phyloP scores from a whole-genome alignment of 2,329 filamentous ascomycete genomes.

The Colletotrichum sp. region DNA sequence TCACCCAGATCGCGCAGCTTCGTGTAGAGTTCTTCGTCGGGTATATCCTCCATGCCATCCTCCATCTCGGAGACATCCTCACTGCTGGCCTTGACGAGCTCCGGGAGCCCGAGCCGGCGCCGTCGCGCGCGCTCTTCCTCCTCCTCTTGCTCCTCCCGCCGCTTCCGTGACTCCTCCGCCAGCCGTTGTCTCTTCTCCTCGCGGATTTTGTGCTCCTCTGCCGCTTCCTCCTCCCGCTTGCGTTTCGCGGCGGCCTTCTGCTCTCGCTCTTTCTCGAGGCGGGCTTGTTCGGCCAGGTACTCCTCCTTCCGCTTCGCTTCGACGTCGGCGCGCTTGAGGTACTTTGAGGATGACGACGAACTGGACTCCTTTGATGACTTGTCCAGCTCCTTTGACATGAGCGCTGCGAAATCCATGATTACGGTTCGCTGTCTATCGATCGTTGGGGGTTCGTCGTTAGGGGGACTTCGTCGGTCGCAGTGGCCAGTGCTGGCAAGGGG shows the following conservation, averaged over 20 bases:
- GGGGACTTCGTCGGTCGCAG: not conserved
- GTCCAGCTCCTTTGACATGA: slow-evolving; percentile 93
- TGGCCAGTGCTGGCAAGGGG: not conserved
- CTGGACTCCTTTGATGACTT: slow-evolving; percentile 69
- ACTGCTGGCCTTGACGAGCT: slow-evolving; percentile 56
- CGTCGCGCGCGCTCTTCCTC: slow-evolving; percentile 75
- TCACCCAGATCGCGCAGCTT: slow-evolving; percentile 76
- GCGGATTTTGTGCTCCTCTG: slow-evolving; percentile 68
- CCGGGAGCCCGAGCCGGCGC: slow-evolving; percentile 81
- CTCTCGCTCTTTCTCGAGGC: slow-evolving; percentile 72
- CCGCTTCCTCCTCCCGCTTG: slow-evolving; percentile 86
- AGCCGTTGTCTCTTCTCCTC: slow-evolving; percentile 84
- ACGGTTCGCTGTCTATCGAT: not conserved
- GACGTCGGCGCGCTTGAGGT: slow-evolving; percentile 81
- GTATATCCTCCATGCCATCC: slow-evolving; percentile 64
- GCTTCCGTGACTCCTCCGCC: slow-evolving; percentile 77
- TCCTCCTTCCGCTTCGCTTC: slow-evolving; percentile 82
- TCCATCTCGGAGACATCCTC: slow-evolving; percentile 49
- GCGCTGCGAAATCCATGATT: slow-evolving; percentile 90
- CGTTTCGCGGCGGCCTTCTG: slow-evolving; percentile 79
- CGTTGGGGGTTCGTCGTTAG: not conserved
- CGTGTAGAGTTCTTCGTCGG: slow-evolving; percentile 70
- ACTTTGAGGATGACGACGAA: slow-evolving; percentile 66
- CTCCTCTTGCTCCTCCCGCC: slow-evolving; percentile 74
- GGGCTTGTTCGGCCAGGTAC: slow-evolving; percentile 83